Evolutionary conservation across 768 basidiomycete species (phyloP), one percentile per base, ranked within the genome.

Genomic region (Russula olivacea): DNA sequence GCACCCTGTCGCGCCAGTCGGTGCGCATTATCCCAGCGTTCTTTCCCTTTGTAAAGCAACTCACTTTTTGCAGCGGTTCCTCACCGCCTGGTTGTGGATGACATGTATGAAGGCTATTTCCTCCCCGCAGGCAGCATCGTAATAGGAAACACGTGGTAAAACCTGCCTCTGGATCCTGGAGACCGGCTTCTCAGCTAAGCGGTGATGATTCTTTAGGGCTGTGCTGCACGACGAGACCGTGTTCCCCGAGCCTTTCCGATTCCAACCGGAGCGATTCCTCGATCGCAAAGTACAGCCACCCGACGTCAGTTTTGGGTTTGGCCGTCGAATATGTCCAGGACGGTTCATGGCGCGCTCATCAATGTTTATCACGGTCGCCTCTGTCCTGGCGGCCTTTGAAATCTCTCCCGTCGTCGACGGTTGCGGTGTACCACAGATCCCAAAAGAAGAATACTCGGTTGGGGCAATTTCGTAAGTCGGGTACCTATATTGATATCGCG

Each of bases 111-210:
- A 6, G 70, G 71, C 15, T 68, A 69, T 52, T 63, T 69, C 54
- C 70, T 74, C 32, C 74, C 74, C 6, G 70, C 70, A 21, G 74
- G 74, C 43, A 68, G 70, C n/a, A 61, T 68, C 14, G 64, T 71
- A 10, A 43, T 71, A n/a, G 68, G 68, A 17, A 69, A 69, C 15
- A 28, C 60, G 28, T 69, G 65, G 68, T 69, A 38, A 45, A 55
- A 54, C 32, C 14, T n/a, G n/a, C n/a, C n/a, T n/a, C 28, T 28
- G 14, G 8, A 43, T 32, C 30, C 23, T 15, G 4, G 12, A 30
- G 9, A 34, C 14, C 14, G 19, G 23, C 19, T 15, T 28, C 1
- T 19, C 17, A 1, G 55, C 41, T 56, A n/a, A 56, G 17, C n/a
- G 41, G 28, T 32, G 28, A 11, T 30, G 12, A 2, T 4, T 19